Evolutionary conservation across 2,329 filamentous ascomycete species (phyloP), one percentile per base, ranked within the genome.

Genomic region (Colletotrichum tamarilloi): DNA sequence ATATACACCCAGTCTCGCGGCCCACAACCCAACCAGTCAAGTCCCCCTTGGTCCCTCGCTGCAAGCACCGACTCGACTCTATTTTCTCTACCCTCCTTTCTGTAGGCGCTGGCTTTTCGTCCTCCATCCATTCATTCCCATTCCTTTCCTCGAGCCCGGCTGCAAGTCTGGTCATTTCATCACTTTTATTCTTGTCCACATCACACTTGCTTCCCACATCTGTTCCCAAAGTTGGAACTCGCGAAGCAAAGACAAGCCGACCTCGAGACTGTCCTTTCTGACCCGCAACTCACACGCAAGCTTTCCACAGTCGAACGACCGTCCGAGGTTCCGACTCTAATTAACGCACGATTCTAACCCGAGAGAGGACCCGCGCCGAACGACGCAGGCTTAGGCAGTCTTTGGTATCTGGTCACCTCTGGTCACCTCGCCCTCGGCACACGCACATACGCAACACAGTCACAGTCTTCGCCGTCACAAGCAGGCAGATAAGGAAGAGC

Each of bases 31-130:
- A 63, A 49, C 72, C 72, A 72, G 71, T 71, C 46, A 73, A 70
- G 55, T 71, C 12, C 49, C 55, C 67, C 67, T 66, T 62, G 60
- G 67, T 66, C 62, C 67, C 67, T 66, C 71, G 67, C 56, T 72
- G 52, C 49, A 55, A 64, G 65, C 69, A 63, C 53, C 67, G 49
- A 71, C 32, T 67, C 53, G 57, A 68, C 57, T 74, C 72, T 74
- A 67, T 68, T 72, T 74, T 60, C 68, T 74, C 72, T 72, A 72
- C 63, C 72, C 68, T 74, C 70, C 73, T 69, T 72, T 73, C 74
- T 64, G 74, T 78, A 78, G 77, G 76, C 77, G 77, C 77, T 77
- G 77, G 77, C 74, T 76, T 75, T 72, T 77, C 75, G 74, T 77
- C 75, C 68, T 76, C 62, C 75, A 74, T 77, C 77, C 77, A 79